Evolutionary conservation across 1,139 yeast species (phyloP).

Genomic region (Yamadazyma pseudoaaseri): DNA sequence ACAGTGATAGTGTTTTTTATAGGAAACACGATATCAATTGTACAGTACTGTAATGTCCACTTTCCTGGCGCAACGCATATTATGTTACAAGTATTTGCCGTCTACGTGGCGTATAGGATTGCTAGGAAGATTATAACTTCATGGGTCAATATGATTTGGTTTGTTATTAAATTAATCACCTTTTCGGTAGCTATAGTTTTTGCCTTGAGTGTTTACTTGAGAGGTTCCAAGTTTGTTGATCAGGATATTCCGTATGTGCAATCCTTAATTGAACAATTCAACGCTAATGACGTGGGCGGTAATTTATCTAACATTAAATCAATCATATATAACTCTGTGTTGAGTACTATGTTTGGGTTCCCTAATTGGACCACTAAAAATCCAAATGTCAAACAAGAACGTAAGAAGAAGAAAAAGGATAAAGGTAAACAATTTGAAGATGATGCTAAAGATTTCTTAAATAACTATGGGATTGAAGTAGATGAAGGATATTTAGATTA

Average conservation of each 20-base stretch:
- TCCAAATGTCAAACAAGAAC: neutral
- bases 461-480: slow-evolving; percentile 17
- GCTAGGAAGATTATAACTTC: slow-evolving; percentile 9
- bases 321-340: neutral
- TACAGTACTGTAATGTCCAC: slow-evolving; percentile 7
- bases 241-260: slow-evolving; percentile 17
- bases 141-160: slow-evolving; percentile 26
- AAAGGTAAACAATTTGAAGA: slow-evolving; percentile 12
- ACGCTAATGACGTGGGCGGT: neutral
- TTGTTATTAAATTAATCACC: slow-evolving; percentile 19
- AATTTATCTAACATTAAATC: neutral
- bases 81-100: slow-evolving; percentile 5
- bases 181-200: slow-evolving; percentile 12
- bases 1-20: slow-evolving; percentile 12
- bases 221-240: slow-evolving; percentile 21
- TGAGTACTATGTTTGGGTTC: neutral
- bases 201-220: slow-evolving; percentile 16
- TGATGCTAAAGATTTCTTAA: slow-evolving; percentile 12
- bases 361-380: neutral
- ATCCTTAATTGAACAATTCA: neutral
- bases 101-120: slow-evolving; percentile 12
- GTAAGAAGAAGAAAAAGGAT: neutral
- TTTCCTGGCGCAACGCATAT: slow-evolving; percentile 11
- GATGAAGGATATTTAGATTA: slow-evolving; percentile 16
- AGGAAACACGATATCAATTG: slow-evolving; percentile 9